These are phyloP conservation scores for Fereydounia khargensis DNA, from an alignment of 1,284 basidiomycete genomes.

Conservation along the genomic window DNA sequence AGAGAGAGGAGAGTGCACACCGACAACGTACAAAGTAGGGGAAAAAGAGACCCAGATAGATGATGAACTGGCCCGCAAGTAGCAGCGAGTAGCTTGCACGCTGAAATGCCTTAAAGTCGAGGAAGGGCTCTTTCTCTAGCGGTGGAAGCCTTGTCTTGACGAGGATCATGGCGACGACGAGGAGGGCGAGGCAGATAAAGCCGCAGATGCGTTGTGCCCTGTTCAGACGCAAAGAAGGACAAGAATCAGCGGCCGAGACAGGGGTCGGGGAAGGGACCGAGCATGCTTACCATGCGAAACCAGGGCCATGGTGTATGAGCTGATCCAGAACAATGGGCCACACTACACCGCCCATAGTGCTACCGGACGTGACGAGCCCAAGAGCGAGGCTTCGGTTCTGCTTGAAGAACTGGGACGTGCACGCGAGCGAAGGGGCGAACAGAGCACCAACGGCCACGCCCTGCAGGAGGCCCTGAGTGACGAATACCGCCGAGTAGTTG, in stretches of 20 bases:
- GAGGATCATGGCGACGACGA: neutral
- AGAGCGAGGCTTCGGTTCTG: slow-evolving; percentile 3
- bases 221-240: too few species aligned
- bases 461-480: slow-evolving; percentile 10
- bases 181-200: slow-evolving; percentile 4
- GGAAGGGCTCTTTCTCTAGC: slow-evolving; percentile 3
- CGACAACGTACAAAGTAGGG: too few species aligned
- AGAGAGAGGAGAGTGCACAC: too few species aligned
- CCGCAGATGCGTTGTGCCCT: slow-evolving; percentile 6
- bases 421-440: slow-evolving; percentile 7
- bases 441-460: slow-evolving; percentile 5
- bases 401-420: slow-evolving; percentile 9
- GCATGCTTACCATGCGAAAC: slow-evolving; percentile 6
- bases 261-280: too few species aligned
- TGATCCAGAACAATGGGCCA: slow-evolving; percentile 13
- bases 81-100: slow-evolving; percentile 5
- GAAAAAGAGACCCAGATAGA: slow-evolving; percentile 11
- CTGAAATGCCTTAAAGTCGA: slow-evolving; percentile 4
- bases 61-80: slow-evolving; percentile 8
- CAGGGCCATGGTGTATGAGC: slow-evolving; percentile 8
- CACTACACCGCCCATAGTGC: slow-evolving; percentile 5
- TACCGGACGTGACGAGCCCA: slow-evolving; percentile 7
- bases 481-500: slow-evolving; percentile 6
- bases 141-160: slow-evolving; percentile 7
- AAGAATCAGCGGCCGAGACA: too few species aligned